A percentile compares a stretch with the other conserved stretches of the same genome.
Evolutionary conservation across 139 green algal species (phyloP).

Genomic region (Astrephomene gubernaculifera): DNA sequence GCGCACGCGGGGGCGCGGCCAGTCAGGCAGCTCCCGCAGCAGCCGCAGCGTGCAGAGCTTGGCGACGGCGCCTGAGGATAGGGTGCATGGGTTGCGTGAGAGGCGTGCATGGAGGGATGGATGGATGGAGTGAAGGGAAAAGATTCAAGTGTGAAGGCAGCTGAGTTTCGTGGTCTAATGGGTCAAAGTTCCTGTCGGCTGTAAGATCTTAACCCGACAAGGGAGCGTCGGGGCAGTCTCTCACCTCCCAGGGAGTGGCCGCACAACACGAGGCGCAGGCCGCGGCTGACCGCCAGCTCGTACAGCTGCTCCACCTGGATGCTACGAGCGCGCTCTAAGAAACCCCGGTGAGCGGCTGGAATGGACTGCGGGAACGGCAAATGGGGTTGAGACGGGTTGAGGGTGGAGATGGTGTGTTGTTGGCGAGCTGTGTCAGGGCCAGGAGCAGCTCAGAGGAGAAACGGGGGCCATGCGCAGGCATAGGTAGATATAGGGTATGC

Average conservation of each 20-base stretch:
- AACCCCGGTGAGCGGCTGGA: conserved; percentile 71
- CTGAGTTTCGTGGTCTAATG: too few relatives aligned
- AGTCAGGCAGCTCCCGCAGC: conserved; percentile 56
- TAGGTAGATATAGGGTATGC: too few relatives aligned
- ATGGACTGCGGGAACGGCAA: conserved; percentile 41
- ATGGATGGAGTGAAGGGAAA: neutral
- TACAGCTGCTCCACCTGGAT: conserved; percentile 73
- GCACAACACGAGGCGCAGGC: conserved; percentile 73
- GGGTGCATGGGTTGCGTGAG: neutral
- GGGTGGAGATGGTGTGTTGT: too few relatives aligned
- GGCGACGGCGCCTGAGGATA: conserved; percentile 76
- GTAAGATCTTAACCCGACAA: too few relatives aligned
- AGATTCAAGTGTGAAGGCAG: too few relatives aligned
- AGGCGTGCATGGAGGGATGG: neutral
- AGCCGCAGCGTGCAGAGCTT: conserved; percentile 75
- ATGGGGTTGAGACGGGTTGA: too few relatives aligned
- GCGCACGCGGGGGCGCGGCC: conserved; percentile 44
- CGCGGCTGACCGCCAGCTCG: conserved; percentile 53
- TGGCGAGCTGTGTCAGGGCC: too few relatives aligned
- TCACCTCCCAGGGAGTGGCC: conserved; percentile 72
- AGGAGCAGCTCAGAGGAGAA: too few relatives aligned
- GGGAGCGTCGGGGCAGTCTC: too few relatives aligned
- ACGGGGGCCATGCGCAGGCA: too few relatives aligned
- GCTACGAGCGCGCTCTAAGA: conserved; percentile 63
- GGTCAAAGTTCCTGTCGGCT: too few relatives aligned